Evolutionary conservation across 1,139 yeast genomes (phyloP), one percentile per base, ranked within the genome.

Genomic region (Diutina mesorugosa): DNA sequence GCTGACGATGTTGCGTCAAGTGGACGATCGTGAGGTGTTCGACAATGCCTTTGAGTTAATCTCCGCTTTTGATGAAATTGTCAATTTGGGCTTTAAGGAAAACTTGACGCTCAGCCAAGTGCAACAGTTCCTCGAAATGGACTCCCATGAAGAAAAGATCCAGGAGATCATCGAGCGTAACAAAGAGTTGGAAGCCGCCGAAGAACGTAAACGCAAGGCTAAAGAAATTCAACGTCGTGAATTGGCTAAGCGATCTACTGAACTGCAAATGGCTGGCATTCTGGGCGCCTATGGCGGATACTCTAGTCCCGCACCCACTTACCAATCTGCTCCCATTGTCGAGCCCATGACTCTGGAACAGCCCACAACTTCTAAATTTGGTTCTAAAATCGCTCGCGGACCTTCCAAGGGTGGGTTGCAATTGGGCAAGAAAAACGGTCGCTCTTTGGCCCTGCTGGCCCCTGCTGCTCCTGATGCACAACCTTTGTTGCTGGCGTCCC

Each of bases 91-190:
- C 16, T 90, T 86, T 74, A 84, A 90, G 64, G 99, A 95, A 70
- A 88, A 90, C 69, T 76, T 93, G 63, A 83, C 95, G 0, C 69
- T 87, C 62, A 72, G 84, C 58, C 99, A 93, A 74, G 90, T 95
- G 61, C 84, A 83, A 69, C 88, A 95, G 16, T 93, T 89, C 72
- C 77, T 95, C 72, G 95, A 90, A 68, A 93, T 95, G 99, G 98
- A 95, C 72, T 87, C 96, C 48, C 98, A 93, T 67, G 99, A 95
- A 72, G 99, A 95, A 72, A 91, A 90, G 76, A 91, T 95, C 66
- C 98, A 93, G 75, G 98, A 95, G 69, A 91, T 93, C 67, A 93
- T 95, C 65, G 98, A 93, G 71, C 84, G 95, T 69, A 93, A 93
- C 73, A 95, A 93, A 73, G 99, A 93, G 73, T 77, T 90, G 67